A percentile compares a stretch with the other conserved stretches of the same genome.
These are phyloP conservation scores for Colletotrichum tofieldiae DNA, from an alignment of 2,329 filamentous ascomycete species.

Conservation along the genomic window DNA sequence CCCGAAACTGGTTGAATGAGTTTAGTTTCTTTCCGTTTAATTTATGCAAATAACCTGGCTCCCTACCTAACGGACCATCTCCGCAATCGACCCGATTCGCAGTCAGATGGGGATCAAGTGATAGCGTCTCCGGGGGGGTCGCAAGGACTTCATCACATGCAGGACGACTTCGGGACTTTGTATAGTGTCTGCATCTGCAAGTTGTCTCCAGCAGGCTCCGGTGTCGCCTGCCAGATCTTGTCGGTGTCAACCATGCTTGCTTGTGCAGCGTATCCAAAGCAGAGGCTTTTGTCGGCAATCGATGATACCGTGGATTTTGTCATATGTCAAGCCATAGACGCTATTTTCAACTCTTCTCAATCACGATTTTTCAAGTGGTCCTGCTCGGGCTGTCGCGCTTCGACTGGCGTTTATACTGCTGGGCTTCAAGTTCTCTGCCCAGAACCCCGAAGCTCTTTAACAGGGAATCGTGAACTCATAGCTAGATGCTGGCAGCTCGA, in stretches of 20 bases:
- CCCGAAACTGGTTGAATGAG: rapidly evolving
- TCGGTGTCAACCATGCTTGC: background rate
- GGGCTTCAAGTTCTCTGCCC: background rate
- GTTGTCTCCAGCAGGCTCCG: background rate
- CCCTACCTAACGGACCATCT: too few relatives aligned
- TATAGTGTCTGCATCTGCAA: background rate
- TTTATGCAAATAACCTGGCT: too few relatives aligned
- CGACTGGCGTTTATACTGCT: too few relatives aligned
- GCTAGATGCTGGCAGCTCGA: background rate
- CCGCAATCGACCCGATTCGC: too few relatives aligned
- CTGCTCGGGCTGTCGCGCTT: background rate
- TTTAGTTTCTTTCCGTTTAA: background rate
- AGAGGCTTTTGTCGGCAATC: background rate
- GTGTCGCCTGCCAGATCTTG: background rate
- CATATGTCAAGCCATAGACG: too few relatives aligned
- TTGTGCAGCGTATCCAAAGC: background rate
- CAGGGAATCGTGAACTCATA: background rate
- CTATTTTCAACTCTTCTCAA: too few relatives aligned
- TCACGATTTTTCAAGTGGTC: background rate
- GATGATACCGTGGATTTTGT: too few relatives aligned
- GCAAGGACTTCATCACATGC: too few relatives aligned
- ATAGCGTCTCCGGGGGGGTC: too few relatives aligned
- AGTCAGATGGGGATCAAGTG: too few relatives aligned
- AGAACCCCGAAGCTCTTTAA: background rate
- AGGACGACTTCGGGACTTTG: background rate